Evolutionary conservation across 139 green algal species (phyloP).

Genomic region (Closterium sp.): DNA sequence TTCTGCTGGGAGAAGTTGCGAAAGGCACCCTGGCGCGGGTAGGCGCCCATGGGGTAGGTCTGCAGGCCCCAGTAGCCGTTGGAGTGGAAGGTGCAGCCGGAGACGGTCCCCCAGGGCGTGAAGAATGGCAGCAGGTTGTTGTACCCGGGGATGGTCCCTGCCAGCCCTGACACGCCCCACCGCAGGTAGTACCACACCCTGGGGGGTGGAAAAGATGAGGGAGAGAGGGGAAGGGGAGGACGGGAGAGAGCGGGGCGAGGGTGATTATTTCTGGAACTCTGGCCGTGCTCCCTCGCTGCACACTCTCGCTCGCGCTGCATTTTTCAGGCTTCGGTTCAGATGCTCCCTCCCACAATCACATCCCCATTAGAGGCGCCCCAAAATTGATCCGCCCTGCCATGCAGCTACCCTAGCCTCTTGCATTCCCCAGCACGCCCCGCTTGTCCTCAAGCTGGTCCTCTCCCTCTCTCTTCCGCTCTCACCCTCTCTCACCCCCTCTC

Average conservation of each 20-base stretch:
- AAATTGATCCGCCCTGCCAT: too few relatives aligned
- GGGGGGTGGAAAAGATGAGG: background rate
- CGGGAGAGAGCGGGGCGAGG: too few relatives aligned
- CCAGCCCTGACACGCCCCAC: background rate
- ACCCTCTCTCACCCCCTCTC: too few relatives aligned
- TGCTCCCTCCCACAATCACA: too few relatives aligned
- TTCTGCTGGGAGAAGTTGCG: background rate
- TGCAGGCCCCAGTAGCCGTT: background rate
- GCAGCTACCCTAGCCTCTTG: too few relatives aligned
- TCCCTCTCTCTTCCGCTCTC: too few relatives aligned
- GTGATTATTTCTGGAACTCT: background rate
- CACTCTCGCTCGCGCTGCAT: background rate
- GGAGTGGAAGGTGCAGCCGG: slow-evolving; percentile 45
- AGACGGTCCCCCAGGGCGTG: slow-evolving; percentile 3
- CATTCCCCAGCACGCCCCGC: too few relatives aligned
- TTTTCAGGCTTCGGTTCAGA: too few relatives aligned
- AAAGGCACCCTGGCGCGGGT: background rate
- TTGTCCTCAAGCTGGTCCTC: too few relatives aligned
- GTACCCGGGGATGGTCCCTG: background rate
- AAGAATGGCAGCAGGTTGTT: background rate
- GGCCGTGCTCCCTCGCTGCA: background rate
- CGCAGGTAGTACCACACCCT: slow-evolving; percentile 53
- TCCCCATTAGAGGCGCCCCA: too few relatives aligned
- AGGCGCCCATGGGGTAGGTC: background rate
- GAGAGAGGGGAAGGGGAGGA: background rate